Percentiles rank a stretch among this genome's conserved stretches.
phyloP scores from a whole-genome alignment of 1,284 basidiomycete species.

The Kalmanozyma brasiliensis region DNA sequence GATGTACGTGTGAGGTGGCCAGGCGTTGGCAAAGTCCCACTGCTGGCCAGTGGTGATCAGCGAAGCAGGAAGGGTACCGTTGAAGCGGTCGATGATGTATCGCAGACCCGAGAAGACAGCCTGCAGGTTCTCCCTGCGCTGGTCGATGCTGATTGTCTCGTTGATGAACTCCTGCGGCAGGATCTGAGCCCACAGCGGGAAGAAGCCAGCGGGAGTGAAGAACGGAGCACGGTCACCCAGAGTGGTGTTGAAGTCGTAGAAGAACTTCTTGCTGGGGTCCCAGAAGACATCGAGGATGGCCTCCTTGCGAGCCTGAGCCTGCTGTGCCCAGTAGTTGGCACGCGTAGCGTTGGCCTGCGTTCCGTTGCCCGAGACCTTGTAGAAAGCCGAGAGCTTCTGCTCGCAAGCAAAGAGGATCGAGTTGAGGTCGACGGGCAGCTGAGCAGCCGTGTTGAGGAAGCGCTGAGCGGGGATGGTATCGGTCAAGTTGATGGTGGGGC shows the following conservation, averaged over 20 bases:
- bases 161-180: constrained; percentile 77
- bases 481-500: constrained; percentile 70
- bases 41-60: constrained; percentile 82
- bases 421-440: constrained; percentile 82
- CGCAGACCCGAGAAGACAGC: constrained; percentile 81
- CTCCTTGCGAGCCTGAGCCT: constrained; percentile 74
- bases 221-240: constrained; percentile 66
- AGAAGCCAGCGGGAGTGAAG: constrained; percentile 80
- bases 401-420: constrained; percentile 76
- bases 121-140: constrained; percentile 50
- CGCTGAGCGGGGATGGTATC: constrained; percentile 74
- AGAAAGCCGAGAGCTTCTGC: constrained; percentile 67
- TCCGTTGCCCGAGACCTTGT: constrained; percentile 72
- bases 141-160: constrained; percentile 69
- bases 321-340: constrained; percentile 73
- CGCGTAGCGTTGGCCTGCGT: constrained; percentile 55
- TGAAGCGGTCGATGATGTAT: constrained; percentile 81
- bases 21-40: constrained; percentile 73
- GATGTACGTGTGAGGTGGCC: constrained; percentile 72
- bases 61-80: constrained; percentile 80
- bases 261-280: constrained; percentile 82
- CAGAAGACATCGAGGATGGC: constrained; percentile 87
- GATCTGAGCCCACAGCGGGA: constrained; percentile 87
- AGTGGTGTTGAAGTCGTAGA: constrained; percentile 78
- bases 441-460: constrained; percentile 77